phyloP scores from a whole-genome alignment of 257 asterid species.

The Scutellaria barbata region DNA sequence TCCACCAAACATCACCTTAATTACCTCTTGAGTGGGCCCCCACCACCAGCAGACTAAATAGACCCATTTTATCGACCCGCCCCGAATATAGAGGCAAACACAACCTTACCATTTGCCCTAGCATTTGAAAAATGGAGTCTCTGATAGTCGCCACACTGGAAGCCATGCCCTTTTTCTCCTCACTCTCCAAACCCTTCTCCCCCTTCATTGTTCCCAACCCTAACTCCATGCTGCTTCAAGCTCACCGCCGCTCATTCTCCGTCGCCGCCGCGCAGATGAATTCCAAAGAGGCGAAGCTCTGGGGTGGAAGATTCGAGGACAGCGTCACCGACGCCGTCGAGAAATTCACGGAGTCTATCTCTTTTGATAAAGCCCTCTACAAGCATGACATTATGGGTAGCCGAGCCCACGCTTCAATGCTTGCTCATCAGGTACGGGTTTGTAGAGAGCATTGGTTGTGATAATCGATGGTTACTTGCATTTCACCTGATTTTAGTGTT shows the following conservation, averaged over 20 bases:
- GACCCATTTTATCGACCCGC: no score
- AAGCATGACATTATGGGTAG: constrained; percentile 97
- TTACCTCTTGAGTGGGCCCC: no score
- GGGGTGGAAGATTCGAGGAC: constrained; percentile 98
- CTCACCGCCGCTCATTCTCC: constrained; percentile 38
- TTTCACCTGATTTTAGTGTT: background rate
- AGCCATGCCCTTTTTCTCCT: constrained; percentile 25
- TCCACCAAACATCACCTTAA: no score
- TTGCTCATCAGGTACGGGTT: constrained; percentile 67
- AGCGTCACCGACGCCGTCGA: constrained; percentile 88
- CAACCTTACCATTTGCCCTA: constrained; percentile 33
- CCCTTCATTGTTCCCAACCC: constrained; percentile 27
- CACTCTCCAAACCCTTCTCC: constrained; percentile 38
- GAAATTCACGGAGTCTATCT: constrained; percentile 92
- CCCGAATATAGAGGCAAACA: background rate
- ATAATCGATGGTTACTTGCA: no score
- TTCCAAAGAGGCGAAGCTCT: constrained; percentile 80
- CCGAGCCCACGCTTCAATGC: constrained; percentile 96
- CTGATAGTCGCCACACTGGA: constrained; percentile 31
- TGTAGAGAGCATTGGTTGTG: background rate
- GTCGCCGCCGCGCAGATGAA: constrained; percentile 50
- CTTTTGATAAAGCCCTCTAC: constrained; percentile 83
- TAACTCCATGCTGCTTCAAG: background rate
- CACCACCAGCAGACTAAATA: no score
- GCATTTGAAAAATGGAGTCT: constrained; percentile 32